Evolutionary conservation across 768 basidiomycete species (phyloP), one percentile per base, ranked within the genome.

Genomic region (Termitomyces titanicus): DNA sequence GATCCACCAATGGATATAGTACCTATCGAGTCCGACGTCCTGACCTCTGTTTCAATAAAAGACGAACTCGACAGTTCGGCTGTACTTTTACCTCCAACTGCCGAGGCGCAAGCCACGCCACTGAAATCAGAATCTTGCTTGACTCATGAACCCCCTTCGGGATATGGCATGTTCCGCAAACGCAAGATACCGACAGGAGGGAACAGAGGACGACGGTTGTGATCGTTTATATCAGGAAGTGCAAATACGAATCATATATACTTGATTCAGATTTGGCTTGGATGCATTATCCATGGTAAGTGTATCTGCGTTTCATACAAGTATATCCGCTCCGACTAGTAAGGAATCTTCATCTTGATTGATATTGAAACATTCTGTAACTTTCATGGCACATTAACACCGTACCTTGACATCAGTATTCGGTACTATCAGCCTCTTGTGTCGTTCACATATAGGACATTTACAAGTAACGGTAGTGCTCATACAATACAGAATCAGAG

Each of bases 131-230:
- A 56, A n/a, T 12, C 42, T 22, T 38, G 17, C 22, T 33, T 18
- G 34, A 33, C 24, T 12, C 20, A 34, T 11, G 53, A 54, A 17
- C 22, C 40, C 18, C n/a, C 46, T 24, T 46, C 58, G 3, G 20
- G 60, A 13, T 45, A 55, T 46, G 56, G 58, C 58, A 39, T 68
- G 54, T 73, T 73, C 56, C 67, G 71, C 52, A 72, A 71, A 55
- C 69, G 72, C 17, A 73, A 69, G 55, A 38, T 57, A 20, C 67
- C 66, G 8, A 37, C 54, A 22, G 63, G 58, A 25, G 68, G 63
- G 24, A 57, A 52, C 12, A 62, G 63, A 35, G 58, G 61, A 35
- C 62, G 60, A 42, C 61, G 64, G 15, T 20, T 46, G n/a, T 55
- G 40, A 52, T 35, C 34, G 2, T 13, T 15, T 35, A 15, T 3